Evolutionary conservation across 1,139 yeast species (phyloP).

Genomic region (Barnettozyma hawaiiensis): DNA sequence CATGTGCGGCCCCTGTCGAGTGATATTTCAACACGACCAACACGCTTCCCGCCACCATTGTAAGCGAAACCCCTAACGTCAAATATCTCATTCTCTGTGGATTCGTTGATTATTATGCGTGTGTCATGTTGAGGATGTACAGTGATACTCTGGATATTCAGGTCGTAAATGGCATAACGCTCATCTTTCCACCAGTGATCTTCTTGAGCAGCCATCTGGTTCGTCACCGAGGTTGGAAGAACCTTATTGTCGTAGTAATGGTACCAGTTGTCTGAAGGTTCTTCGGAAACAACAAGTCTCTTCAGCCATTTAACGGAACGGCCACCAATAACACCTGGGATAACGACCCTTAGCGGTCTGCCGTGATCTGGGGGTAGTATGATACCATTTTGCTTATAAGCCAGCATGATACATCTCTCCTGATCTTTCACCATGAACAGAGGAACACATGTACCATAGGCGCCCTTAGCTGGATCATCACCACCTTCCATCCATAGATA

Average conservation of each 20-base stretch:
- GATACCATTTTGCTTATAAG: conserved; percentile 32
- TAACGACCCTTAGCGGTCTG: conserved; percentile 30
- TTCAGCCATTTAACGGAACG: conserved; percentile 33
- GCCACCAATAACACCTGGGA: conserved; percentile 34
- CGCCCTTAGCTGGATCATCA: conserved; percentile 31
- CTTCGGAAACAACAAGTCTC: conserved; percentile 26
- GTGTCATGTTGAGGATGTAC: conserved; percentile 30
- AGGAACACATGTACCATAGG: conserved; percentile 31
- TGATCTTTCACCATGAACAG: conserved; percentile 29
- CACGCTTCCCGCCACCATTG: conserved; percentile 32
- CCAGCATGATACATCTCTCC: conserved; percentile 29
- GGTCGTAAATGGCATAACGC: conserved; percentile 30
- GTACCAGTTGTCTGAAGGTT: conserved; percentile 32
- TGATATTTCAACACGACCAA: conserved; percentile 32
- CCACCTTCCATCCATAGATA: conserved; percentile 31
- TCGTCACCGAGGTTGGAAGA: conserved; percentile 31
- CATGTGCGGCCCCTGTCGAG: conserved; percentile 30
- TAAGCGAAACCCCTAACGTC: conserved; percentile 31
- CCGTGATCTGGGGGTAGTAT: conserved; percentile 32
- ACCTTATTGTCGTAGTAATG: conserved; percentile 33
- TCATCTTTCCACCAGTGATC: conserved; percentile 32
- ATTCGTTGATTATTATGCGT: conserved; percentile 9
- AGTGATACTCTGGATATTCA: conserved; percentile 30
- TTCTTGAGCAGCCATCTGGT: conserved; percentile 28
- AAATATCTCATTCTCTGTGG: conserved; percentile 15